Conservation (phyloP, 1,139 yeast species). For the Pichia sp. region DNA sequence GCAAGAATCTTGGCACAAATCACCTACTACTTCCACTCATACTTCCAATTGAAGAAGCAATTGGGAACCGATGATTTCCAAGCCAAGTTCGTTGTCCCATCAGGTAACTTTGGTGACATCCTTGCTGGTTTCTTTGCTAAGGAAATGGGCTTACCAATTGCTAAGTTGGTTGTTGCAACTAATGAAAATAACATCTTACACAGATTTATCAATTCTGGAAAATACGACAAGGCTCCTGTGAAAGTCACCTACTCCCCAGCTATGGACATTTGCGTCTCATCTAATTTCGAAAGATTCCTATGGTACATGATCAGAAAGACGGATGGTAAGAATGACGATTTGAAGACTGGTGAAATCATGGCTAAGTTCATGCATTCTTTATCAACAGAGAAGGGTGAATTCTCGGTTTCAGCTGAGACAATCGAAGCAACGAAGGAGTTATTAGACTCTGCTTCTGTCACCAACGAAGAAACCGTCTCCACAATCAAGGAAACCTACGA, state of each 20-base stretch:
- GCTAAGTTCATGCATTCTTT: constrained; percentile 73
- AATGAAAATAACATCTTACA: constrained; percentile 92
- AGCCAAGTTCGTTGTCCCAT: constrained; percentile 87
- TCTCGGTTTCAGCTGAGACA: constrained; percentile 60
- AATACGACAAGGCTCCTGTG: constrained; percentile 69
- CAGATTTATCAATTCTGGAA: constrained; percentile 82
- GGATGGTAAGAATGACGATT: constrained; percentile 45
- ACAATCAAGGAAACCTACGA: constrained; percentile 70
- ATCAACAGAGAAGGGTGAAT: constrained; percentile 61
- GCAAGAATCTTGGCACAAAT: constrained; percentile 97
- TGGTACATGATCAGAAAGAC: constrained; percentile 87
- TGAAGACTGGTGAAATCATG: constrained; percentile 69
- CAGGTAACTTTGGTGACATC: constrained; percentile 97
- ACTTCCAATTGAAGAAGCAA: constrained; percentile 59
- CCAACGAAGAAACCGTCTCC: constrained; percentile 64
- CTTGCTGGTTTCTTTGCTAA: constrained; percentile 94
- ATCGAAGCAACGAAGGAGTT: constrained; percentile 58
- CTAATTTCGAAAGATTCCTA: constrained; percentile 90
- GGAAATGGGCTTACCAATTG: constrained; percentile 91
- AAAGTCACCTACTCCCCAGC: constrained; percentile 95
- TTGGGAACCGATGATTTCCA: constrained; percentile 33
- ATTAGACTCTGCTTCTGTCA: constrained; percentile 75
- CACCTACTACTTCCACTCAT: constrained; percentile 91
- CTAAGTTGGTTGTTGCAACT: constrained; percentile 84
- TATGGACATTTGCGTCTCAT: constrained; percentile 93